Conservation (phyloP, 495 filamentous ascomycete species). For the Thermochaetoides thermophila region DNA sequence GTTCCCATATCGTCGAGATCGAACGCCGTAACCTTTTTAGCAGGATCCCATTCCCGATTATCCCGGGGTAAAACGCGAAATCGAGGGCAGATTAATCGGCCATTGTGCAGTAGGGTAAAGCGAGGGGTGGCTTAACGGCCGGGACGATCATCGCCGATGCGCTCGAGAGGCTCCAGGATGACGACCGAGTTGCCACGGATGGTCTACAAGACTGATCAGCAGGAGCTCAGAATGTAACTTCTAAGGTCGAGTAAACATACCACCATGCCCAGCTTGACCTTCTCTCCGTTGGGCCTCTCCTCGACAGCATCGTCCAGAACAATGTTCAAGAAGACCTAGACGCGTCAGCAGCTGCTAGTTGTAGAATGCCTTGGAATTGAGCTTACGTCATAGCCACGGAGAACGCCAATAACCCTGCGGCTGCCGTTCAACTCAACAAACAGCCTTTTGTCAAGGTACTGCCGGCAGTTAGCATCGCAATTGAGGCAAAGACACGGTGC, state of each 20-base stretch:
- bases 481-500: no score
- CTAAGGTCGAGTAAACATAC: conserved; percentile 44
- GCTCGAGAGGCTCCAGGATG: conserved; percentile 72
- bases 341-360: not conserved
- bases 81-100: no score
- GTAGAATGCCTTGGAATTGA: not conserved
- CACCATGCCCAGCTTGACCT: conserved; percentile 81
- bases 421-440: conserved; percentile 96
- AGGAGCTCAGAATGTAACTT: not conserved
- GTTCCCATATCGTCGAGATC: no score
- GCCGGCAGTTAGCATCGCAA: conserved; percentile 10
- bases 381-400: conserved; percentile 89
- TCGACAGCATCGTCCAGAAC: conserved; percentile 97
- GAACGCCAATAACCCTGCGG: conserved; percentile 87
- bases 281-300: conserved; percentile 85
- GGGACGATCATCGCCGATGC: conserved; percentile 34
- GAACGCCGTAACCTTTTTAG: no score
- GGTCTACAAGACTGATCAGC: conserved; percentile 21
- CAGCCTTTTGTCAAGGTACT: conserved; percentile 99
- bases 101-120: no score
- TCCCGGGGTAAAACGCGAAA: no score
- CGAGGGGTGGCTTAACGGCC: no score
- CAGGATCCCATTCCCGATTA: no score
- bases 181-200: conserved; percentile 93
- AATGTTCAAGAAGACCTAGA: conserved; percentile 93